Conservation (phyloP, 2,329 filamentous ascomycete genomes). For the Colletotrichum lini region DNA sequence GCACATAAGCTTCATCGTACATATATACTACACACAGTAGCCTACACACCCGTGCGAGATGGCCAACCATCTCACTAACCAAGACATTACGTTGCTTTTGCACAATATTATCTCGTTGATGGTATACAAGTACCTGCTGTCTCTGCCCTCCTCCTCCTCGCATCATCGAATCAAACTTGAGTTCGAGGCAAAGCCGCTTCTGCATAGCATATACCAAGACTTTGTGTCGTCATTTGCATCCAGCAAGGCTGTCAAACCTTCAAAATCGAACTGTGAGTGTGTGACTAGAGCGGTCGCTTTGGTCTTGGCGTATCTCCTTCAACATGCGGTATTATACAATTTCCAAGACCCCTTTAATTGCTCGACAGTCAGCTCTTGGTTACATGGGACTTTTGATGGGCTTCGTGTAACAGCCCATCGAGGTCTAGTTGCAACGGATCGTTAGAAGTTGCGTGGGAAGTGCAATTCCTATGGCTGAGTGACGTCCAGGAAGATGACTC, state of each 20-base stretch:
- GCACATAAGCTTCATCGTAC: slow-evolving; percentile 32
- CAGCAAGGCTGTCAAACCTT: too few relatives aligned
- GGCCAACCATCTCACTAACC: slow-evolving; percentile 20
- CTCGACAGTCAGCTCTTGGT: neutral
- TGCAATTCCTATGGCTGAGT: slow-evolving; percentile 2
- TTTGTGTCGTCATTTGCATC: too few relatives aligned
- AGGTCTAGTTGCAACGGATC: slow-evolving; percentile 28
- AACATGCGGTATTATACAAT: too few relatives aligned
- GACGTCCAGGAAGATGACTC: slow-evolving; percentile 32
- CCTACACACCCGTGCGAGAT: slow-evolving; percentile 11
- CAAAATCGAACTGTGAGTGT: neutral
- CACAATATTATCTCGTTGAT: neutral
- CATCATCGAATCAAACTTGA: neutral
- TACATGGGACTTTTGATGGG: neutral
- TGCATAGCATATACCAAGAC: too few relatives aligned
- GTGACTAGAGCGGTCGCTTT: neutral
- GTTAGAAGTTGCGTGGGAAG: neutral
- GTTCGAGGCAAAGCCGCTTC: too few relatives aligned
- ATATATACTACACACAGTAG: slow-evolving; percentile 18
- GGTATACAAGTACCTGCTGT: neutral
- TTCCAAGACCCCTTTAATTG: neutral
- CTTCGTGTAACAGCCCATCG: slow-evolving; percentile 13
- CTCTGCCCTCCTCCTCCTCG: neutral
- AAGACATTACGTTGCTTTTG: neutral
- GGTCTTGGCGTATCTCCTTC: too few relatives aligned